Evolutionary conservation across 2,329 filamentous ascomycete species (phyloP).

Genomic region (Penicillium nordicum): DNA sequence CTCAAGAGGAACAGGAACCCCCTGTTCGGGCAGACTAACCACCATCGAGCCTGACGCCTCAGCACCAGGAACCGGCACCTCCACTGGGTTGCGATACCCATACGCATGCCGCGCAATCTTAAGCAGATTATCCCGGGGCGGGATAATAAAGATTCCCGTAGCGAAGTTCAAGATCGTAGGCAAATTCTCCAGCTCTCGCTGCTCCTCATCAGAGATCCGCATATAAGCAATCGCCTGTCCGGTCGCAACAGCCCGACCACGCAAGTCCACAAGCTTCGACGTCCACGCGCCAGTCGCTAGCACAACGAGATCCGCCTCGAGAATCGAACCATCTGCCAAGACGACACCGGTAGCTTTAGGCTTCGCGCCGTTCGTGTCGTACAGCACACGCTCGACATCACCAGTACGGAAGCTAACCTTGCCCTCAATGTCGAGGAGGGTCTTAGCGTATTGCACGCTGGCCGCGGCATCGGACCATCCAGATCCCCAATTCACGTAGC

Average conservation of each 20-base stretch:
- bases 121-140: conserved; percentile 54
- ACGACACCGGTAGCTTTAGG: conserved; percentile 51
- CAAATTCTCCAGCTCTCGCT: conserved; percentile 59
- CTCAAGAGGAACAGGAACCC: conserved; percentile 48
- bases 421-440: conserved; percentile 35
- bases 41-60: conserved; percentile 26
- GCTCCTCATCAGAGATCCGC: conserved; percentile 67
- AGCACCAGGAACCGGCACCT: conserved; percentile 28
- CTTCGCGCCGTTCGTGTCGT: conserved; percentile 18
- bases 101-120: conserved; percentile 69
- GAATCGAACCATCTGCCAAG: conserved; percentile 47
- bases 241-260: conserved; percentile 72
- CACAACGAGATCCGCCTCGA: conserved; percentile 69
- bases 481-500: conserved; percentile 47
- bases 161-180: conserved; percentile 59
- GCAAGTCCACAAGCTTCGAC: conserved; percentile 69
- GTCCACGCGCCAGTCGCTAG: conserved; percentile 89
- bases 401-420: conserved; percentile 38
- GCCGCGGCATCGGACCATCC: conserved; percentile 47
- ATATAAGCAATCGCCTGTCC: conserved; percentile 80
- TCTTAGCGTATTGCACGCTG: conserved; percentile 39
- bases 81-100: conserved; percentile 56
- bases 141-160: conserved; percentile 55
- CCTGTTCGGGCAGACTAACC: conserved; percentile 41
- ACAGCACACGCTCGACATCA: conserved; percentile 36